phyloP scores from a whole-genome alignment of 1,284 basidiomycete genomes.

The Papiliotrema nemorosa region DNA sequence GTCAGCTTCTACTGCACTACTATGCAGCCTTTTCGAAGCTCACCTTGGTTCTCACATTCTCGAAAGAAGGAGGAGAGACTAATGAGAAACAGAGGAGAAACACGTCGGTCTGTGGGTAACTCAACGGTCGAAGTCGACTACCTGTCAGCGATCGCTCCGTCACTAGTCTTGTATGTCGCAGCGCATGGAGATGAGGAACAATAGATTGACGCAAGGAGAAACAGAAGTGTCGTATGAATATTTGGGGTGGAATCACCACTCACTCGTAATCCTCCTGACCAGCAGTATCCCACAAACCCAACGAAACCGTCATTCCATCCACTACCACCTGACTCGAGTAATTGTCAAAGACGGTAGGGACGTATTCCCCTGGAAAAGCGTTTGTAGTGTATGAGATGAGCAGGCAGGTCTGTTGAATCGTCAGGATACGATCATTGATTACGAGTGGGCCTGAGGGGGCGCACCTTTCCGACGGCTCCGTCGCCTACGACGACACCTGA shows the following conservation, averaged over 20 bases:
- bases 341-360: conserved; percentile 69
- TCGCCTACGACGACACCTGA: conserved; percentile 88
- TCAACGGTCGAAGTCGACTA: conserved; percentile 93
- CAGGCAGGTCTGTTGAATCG: conserved; percentile 72
- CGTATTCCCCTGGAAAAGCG: conserved; percentile 83
- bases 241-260: conserved; percentile 10
- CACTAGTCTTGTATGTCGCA: background rate
- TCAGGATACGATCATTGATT: background rate
- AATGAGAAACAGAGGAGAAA: conserved; percentile 99
- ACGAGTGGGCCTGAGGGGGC: conserved; percentile 25
- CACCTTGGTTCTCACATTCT: conserved; percentile 97
- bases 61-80: conserved; percentile 94
- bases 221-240: background rate
- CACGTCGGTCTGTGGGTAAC: conserved; percentile 98
- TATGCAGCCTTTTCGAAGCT: conserved; percentile 5
- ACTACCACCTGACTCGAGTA: conserved; percentile 76
- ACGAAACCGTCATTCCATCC: conserved; percentile 95
- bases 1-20: conserved; percentile 1
- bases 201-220: background rate
- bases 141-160: background rate
- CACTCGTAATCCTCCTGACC: conserved; percentile 81
- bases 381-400: conserved; percentile 97
- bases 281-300: conserved; percentile 98
- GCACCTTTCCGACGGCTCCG: conserved; percentile 97
- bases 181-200: background rate